phyloP scores from a whole-genome alignment of 2,329 filamentous ascomycete species.

The Penicillium sp. region DNA sequence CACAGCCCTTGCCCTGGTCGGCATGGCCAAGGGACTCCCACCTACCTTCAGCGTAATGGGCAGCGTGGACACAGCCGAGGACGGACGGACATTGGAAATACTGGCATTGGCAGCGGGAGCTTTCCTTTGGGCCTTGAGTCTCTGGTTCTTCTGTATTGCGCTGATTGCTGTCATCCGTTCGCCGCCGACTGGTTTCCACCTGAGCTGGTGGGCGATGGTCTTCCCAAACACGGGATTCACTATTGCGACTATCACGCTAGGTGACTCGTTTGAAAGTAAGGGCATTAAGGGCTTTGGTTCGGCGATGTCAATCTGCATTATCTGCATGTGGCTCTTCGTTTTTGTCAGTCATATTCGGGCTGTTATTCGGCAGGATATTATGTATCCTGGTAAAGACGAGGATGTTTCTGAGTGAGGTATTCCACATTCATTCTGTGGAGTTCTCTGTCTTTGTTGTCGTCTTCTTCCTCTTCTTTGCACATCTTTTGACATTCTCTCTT shows the following conservation, averaged over 20 bases:
- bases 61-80: slow-evolving; percentile 32
- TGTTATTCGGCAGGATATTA: slow-evolving; percentile 56
- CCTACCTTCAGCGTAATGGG: slow-evolving; percentile 53
- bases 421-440: too few relatives aligned
- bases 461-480: background rate
- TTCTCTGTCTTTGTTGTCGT: background rate
- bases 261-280: slow-evolving; percentile 56
- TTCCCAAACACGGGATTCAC: slow-evolving; percentile 70
- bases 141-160: slow-evolving; percentile 62
- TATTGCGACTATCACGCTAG: slow-evolving; percentile 62
- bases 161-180: slow-evolving; percentile 51
- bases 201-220: slow-evolving; percentile 68
- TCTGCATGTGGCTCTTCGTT: slow-evolving; percentile 61
- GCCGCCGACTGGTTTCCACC: slow-evolving; percentile 51
- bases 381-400: slow-evolving; percentile 66
- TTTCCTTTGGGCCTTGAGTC: slow-evolving; percentile 67
- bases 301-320: slow-evolving; percentile 60
- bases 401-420: slow-evolving; percentile 46
- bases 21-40: slow-evolving; percentile 63
- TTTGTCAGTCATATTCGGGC: slow-evolving; percentile 55
- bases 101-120: slow-evolving; percentile 56
- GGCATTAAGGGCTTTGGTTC: slow-evolving; percentile 60
- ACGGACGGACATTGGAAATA: slow-evolving; percentile 46
- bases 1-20: slow-evolving; percentile 71
- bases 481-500: background rate